phyloP scores from a whole-genome alignment of 2,329 filamentous ascomycete species.

The Cadophora luteo-olivacea region DNA sequence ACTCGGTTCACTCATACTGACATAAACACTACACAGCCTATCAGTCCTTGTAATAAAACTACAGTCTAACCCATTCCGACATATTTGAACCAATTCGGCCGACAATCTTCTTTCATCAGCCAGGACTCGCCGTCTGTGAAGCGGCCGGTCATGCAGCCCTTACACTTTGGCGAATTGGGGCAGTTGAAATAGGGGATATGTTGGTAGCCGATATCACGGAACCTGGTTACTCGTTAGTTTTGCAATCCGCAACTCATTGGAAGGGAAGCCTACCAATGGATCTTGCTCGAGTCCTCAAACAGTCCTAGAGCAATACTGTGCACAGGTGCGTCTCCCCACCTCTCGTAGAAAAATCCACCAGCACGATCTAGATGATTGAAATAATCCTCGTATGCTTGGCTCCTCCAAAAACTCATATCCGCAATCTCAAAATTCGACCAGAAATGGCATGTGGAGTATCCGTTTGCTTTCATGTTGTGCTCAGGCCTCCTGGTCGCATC shows the following conservation, averaged over 20 bases:
- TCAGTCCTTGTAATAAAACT: not conserved
- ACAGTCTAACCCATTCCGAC: conserved; percentile 73
- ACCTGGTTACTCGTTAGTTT: conserved; percentile 63
- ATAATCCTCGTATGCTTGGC: conserved; percentile 90
- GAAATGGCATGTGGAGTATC: conserved; percentile 98
- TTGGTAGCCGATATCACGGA: conserved; percentile 98
- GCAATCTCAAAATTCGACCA: conserved; percentile 99
- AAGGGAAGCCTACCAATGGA: conserved; percentile 77
- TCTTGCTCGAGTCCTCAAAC: conserved; percentile 88
- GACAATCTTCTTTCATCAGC: conserved; percentile 89
- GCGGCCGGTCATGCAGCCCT: conserved; percentile 82
- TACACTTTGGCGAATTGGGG: conserved; percentile 94
- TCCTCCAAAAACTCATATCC: conserved; percentile 91
- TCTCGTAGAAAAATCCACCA: conserved; percentile 97
- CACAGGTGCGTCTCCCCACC: conserved; percentile 97
- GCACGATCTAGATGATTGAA: conserved; percentile 94
- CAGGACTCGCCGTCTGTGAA: conserved; percentile 89
- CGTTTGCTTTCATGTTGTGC: conserved; percentile 81
- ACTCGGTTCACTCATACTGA: conserved; percentile 12
- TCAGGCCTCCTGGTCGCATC: conserved; percentile 79
- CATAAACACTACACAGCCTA: conserved; percentile 26
- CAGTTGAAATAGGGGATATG: conserved; percentile 99
- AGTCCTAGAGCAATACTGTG: conserved; percentile 92
- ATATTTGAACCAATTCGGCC: conserved; percentile 97
- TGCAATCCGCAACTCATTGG: not conserved